phyloP scores from a whole-genome alignment of 495 filamentous ascomycete species.

The Polyplosphaeria fusca region DNA sequence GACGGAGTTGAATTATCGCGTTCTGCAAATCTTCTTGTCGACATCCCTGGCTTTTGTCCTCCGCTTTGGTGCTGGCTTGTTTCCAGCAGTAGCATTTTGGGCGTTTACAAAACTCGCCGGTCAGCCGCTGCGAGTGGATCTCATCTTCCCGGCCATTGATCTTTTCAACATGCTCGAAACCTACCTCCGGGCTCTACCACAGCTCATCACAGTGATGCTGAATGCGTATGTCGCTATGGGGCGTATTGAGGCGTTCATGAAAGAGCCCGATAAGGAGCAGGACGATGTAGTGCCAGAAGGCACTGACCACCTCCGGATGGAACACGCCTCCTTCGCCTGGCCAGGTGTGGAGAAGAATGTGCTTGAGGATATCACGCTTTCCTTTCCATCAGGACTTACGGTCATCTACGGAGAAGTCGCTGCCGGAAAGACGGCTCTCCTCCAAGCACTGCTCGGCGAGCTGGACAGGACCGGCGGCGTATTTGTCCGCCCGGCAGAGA shows the following conservation, averaged over 20 bases:
- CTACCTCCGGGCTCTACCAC: conserved; percentile 66
- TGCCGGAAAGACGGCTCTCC: conserved; percentile 73
- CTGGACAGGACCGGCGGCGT: conserved; percentile 63
- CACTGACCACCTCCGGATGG: conserved; percentile 50
- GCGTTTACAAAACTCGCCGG: conserved; percentile 70
- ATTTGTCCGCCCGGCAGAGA: conserved; percentile 58
- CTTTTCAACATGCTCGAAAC: conserved; percentile 70
- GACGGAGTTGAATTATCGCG: conserved; percentile 61
- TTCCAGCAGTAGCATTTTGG: conserved; percentile 74
- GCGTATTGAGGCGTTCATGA: conserved; percentile 81
- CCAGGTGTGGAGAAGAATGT: conserved; percentile 61
- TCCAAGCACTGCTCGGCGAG: conserved; percentile 77
- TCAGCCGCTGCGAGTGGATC: conserved; percentile 63
- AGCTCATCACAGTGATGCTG: conserved; percentile 65
- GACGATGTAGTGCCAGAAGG: conserved; percentile 34
- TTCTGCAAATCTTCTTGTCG: conserved; percentile 61
- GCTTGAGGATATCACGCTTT: conserved; percentile 59
- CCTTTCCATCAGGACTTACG: conserved; percentile 63
- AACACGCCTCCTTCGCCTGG: conserved; percentile 72
- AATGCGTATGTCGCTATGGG: conserved; percentile 72
- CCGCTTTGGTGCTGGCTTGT: conserved; percentile 61
- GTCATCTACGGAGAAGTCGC: conserved; percentile 70
- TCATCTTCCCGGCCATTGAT: conserved; percentile 78
- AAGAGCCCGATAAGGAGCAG: conserved; percentile 69
- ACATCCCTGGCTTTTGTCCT: conserved; percentile 61